Conservation (phyloP, 345 rosid species). For the Cochlearia excelsa region DNA sequence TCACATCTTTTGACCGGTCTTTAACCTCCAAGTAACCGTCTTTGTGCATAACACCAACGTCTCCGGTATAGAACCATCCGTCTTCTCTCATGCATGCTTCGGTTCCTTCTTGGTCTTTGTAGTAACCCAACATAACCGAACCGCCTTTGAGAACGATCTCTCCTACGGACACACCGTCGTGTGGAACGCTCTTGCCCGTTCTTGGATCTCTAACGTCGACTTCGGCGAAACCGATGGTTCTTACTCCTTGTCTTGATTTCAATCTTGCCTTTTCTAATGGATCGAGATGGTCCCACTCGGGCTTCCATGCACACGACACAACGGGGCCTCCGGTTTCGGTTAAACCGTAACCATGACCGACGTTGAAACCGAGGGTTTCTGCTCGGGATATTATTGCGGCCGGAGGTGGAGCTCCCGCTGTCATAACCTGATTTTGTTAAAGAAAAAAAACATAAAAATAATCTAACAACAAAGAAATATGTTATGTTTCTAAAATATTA, state of each 20-base stretch:
- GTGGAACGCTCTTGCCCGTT: constrained; percentile 45
- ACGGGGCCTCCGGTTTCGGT: constrained; percentile 58
- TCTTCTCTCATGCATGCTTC: constrained; percentile 40
- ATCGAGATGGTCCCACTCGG: constrained; percentile 47
- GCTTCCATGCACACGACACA: constrained; percentile 55
- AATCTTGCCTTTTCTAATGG: constrained; percentile 41
- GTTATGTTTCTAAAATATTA: no score
- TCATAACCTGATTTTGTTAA: constrained; percentile 32
- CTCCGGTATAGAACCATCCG: constrained; percentile 68
- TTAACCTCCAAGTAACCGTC: constrained; percentile 62
- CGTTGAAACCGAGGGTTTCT: constrained; percentile 50
- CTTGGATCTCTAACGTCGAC: constrained; percentile 44
- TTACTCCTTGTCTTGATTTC: constrained; percentile 59
- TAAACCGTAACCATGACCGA: constrained; percentile 60
- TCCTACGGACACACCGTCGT: constrained; percentile 49
- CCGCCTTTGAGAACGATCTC: constrained; percentile 55
- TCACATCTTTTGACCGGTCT: constrained; percentile 61
- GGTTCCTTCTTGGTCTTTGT: constrained; percentile 51
- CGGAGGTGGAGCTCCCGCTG: constrained; percentile 61
- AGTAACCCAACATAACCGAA: constrained; percentile 60
- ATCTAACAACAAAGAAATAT: no score
- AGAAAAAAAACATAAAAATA: no score
- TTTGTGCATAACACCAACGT: constrained; percentile 52
- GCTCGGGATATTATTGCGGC: constrained; percentile 43
- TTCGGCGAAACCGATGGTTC: constrained; percentile 37